Evolutionary conservation across 2,329 filamentous ascomycete genomes (phyloP), one percentile per base, ranked within the genome.

Genomic region (Epichloe bromicola): DNA sequence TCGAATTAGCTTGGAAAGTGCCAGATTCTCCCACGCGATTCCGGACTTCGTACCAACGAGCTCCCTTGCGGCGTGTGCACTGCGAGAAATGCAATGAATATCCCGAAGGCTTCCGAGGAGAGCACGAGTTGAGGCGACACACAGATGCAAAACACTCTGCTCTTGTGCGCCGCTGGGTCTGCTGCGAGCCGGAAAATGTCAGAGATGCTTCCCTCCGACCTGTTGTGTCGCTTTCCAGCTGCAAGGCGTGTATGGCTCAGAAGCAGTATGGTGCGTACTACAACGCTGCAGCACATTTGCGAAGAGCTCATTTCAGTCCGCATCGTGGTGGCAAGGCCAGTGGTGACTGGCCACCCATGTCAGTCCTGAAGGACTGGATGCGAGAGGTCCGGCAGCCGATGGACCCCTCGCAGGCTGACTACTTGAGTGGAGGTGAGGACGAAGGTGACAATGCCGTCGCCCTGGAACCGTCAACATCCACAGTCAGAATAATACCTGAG

Each of bases 61-160:
- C 74, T 20, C 78, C 80, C 23, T 76, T 88, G 48, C 78, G 81
- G 23, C 86, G 88, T 57, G 83, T 89, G 47, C 83, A 80, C 62
- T 96, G 90, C 66, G 72, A 74, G 17, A 79, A 85, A 58, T 96
- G 90, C 70, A 82, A 83, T 57, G 86, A 88, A 60, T 83, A 91
- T 54, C 86, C 86, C 3, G 83, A 89, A 54, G 89, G 90, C 5
- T 96, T 95, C 65, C 84, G 90, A 44, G 90, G 90, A 52, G 88
- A 94, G 51, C 90, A 95, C 65, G 90, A 96, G 65, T 74, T 89
- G 46, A 75, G 83, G 51, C 76, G 86, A 52, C 86, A 90, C 63
- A 73, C 70, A 17, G 75, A 79, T 53, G 75, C 76, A 5, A 78
- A 78, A 53, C 76, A 80, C 56, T 74, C 76, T 3, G 69, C 74